A percentile compares a stretch with the other conserved stretches of the same genome.
These are phyloP conservation scores for Tetracentron sinense DNA, from an alignment of 164 flowering plant species.

Conservation along the genomic window DNA sequence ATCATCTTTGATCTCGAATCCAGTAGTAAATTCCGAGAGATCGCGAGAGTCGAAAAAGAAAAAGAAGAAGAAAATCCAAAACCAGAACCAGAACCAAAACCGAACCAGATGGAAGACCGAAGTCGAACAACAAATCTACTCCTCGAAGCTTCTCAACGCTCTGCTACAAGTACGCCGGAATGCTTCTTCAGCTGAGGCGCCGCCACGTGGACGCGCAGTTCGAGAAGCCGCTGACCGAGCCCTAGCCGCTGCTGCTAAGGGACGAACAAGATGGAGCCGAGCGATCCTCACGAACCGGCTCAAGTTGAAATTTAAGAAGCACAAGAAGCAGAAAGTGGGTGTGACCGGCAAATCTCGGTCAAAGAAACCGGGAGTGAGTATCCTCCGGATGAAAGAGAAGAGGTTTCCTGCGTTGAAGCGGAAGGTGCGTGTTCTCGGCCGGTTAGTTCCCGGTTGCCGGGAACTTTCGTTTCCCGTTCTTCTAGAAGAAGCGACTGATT, in stretches of 20 bases:
- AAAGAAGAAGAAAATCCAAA: constrained; percentile 37
- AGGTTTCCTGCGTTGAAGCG: constrained; percentile 44
- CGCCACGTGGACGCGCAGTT: constrained; percentile 40
- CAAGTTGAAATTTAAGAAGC: constrained; percentile 44
- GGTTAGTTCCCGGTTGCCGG: constrained; percentile 80
- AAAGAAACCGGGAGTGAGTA: constrained; percentile 31
- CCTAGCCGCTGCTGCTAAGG: constrained; percentile 59
- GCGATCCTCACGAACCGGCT: constrained; percentile 55
- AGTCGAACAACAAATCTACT: constrained; percentile 46
- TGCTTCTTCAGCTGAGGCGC: constrained; percentile 21
- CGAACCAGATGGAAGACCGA: constrained; percentile 39
- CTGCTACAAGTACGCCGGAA: constrained; percentile 35
- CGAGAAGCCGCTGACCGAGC: constrained; percentile 67
- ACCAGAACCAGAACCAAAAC: constrained; percentile 8
- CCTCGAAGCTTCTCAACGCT: constrained; percentile 60
- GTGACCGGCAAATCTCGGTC: constrained; percentile 19
- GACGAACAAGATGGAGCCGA: constrained; percentile 77
- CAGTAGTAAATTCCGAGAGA: constrained; percentile 27
- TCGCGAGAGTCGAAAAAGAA: constrained; percentile 25
- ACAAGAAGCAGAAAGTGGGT: constrained; percentile 24
- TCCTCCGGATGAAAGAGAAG: constrained; percentile 31
- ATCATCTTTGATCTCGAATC: constrained; percentile 33
- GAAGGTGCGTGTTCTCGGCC: constrained; percentile 51
- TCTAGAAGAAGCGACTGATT: constrained; percentile 68
- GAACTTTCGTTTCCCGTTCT: constrained; percentile 54